Base-by-base conservation (phyloP, 2,329 filamentous ascomycete species). In the Alternaria novae-zelandiae region DNA sequence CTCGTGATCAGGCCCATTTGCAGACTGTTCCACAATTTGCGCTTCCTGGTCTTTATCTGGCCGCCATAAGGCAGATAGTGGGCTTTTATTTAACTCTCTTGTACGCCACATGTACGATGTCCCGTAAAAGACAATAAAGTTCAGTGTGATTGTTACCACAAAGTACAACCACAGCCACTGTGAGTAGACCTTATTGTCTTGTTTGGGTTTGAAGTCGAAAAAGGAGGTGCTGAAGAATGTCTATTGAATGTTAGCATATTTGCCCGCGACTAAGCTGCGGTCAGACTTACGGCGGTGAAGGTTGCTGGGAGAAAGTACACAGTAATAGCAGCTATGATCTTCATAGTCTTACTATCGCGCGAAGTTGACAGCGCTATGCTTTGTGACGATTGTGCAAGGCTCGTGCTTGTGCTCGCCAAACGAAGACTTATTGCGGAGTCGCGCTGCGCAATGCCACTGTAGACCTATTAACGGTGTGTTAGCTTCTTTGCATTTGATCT, bases 281-380 rank as follows among this genome's bases (percentile, higher is more conserved):
- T n/a, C n/a, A n/a, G n/a, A n/a, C n/a, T n/a, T 21, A 72, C 69
- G 3, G 72, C 72, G 4, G 63, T 67, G 17, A 74, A 74, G 2
- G 72, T 76, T 11, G 69, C 71, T 1, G 70, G 73, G 0, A 76
- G 56, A 47, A 75, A 75, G n/a, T 74, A 59, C 3, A 74, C 59
- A 0, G 73, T 76, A 25, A 76, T 66, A 0, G 62, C 69, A 4
- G 69, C 63, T 10, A 76, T 76, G 13, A 69, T 59, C 3, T 59
- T 66, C 73, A 75, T 75, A 1, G 67, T 45, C 0, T 61, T 62
- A 26, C 68, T 70, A 25, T 75, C 73, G 20, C 66, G 45, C 2
- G 65, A 66, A 3, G 70, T 69, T 1, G 64, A 54, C 10, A 70
- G 46, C 5, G 57, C 57, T 12, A 72, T 28, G 7, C 46, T 49